Evolutionary conservation across 2,329 filamentous ascomycete species (phyloP), one percentile per base, ranked within the genome.

Genomic region (Colletotrichum tofieldiae): DNA sequence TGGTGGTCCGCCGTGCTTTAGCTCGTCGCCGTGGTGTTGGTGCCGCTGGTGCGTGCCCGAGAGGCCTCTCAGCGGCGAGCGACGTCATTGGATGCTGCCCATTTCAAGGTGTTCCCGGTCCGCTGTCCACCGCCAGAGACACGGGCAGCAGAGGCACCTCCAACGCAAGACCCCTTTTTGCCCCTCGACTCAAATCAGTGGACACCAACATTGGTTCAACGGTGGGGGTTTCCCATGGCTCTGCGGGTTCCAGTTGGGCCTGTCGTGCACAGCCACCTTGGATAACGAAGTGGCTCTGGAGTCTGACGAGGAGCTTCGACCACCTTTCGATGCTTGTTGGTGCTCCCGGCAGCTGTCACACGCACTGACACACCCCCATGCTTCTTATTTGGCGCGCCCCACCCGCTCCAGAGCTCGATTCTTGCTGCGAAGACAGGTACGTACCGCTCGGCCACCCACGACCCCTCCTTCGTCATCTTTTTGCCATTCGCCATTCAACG

Each of bases 51-150:
- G 51, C 51, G 62, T 71, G 65, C 65, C 47, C 59, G 65, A 72
- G 70, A 72, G 70, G 70, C 70, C 70, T 72, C 70, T 72, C 59
- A 29, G 60, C 39, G 65, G 69, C 52, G 65, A 39, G 65, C 65
- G 70, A 72, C 70, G 69, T 72, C 69, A 72, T 72, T 72, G 59
- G 69, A 32, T 56, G 23, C 52, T 51, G 39, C 35, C 16, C 18
- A 29, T 68, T 52, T 41, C 69, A 72, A 60, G 65, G 47, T 26
- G 41, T 43, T 58, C 58, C 68, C 68, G 37, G 68, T 45, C 65
- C 41, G 26, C 45, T n/a, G 43, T 59, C 41, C 43, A 65, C 32
- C 16, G 29, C 20, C 43, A 37, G 43, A 41, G 37, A 43, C 54
- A 26, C 23, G 23, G 8, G 62, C n/a, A 37, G 18, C 23, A 16